Percentiles rank a stretch among this genome's conserved stretches.
phyloP scores from a whole-genome alignment of 1,284 basidiomycete genomes.

The Dichomitus squalens region DNA sequence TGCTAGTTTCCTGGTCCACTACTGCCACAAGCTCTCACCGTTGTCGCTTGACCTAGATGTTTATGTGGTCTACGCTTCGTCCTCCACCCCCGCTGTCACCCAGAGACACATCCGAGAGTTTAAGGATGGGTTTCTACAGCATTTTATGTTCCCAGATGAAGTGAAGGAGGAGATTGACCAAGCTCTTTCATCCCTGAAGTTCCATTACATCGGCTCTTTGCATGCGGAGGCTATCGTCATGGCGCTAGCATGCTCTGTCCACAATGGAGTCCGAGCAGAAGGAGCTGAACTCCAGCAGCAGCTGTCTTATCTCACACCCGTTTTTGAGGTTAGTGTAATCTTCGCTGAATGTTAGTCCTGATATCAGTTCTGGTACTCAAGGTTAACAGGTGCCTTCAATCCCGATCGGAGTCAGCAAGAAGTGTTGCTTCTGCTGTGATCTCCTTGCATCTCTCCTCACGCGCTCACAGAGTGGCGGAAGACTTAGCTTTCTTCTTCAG shows the following conservation, averaged over 20 bases:
- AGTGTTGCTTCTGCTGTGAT: neutral
- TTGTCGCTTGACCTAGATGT: too few species aligned
- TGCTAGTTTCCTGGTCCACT: neutral
- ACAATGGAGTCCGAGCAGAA: neutral
- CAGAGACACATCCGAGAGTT: neutral
- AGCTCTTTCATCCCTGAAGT: too few species aligned
- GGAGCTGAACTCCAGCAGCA: too few species aligned
- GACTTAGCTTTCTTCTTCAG: neutral
- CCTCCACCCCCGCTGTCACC: too few species aligned
- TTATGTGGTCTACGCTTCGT: too few species aligned
- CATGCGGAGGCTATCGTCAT: neutral
- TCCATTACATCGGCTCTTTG: too few species aligned
- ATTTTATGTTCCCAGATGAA: neutral
- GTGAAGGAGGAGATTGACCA: too few species aligned
- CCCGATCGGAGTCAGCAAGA: neutral
- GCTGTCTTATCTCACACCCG: too few species aligned
- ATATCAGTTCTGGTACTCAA: too few species aligned
- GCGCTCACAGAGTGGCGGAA: too few species aligned
- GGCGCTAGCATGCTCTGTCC: neutral
- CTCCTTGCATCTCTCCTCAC: neutral
- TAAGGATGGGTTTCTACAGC: neutral
- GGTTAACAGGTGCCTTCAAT: neutral
- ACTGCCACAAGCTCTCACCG: neutral
- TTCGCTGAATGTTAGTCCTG: too few species aligned
- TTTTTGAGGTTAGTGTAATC: too few species aligned